phyloP scores from a whole-genome alignment of 805 yeast species.

The Saccharomyces jurei region DNA sequence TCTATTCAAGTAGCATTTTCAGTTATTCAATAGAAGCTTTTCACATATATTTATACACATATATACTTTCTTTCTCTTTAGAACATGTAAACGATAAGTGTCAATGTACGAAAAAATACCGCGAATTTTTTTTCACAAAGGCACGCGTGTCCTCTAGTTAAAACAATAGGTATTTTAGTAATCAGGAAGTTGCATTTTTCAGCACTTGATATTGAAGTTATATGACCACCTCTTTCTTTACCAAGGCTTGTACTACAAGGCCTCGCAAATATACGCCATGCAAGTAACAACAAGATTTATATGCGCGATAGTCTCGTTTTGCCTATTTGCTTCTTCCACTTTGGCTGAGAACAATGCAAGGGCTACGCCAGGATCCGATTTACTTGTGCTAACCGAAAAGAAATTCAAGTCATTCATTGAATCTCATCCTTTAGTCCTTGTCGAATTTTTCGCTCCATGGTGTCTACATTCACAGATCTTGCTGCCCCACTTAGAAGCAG shows the following conservation, averaged over 20 bases:
- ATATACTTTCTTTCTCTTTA: background rate
- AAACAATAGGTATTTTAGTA: background rate
- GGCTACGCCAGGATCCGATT: constrained; percentile 77
- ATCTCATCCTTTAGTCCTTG: constrained; percentile 67
- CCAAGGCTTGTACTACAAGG: background rate
- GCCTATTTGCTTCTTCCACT: constrained; percentile 11
- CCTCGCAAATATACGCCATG: background rate
- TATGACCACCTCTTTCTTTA: background rate
- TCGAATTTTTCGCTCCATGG: constrained; percentile 94
- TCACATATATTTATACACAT: background rate
- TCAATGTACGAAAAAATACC: background rate
- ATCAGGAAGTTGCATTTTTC: background rate
- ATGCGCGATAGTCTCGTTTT: background rate
- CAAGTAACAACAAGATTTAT: background rate
- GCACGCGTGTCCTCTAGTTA: background rate
- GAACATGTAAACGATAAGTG: background rate
- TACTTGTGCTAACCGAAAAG: constrained; percentile 61
- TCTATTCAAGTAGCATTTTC: background rate
- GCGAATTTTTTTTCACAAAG: background rate
- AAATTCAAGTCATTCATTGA: constrained; percentile 59
- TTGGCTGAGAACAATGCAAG: constrained; percentile 45
- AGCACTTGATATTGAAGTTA: background rate
- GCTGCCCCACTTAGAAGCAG: constrained; percentile 67
- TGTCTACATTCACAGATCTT: constrained; percentile 88
- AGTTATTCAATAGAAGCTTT: background rate